A percentile compares a stretch with the other conserved stretches of the same genome.
Conservation (phyloP, 2,329 filamentous ascomycete species). For the Cercospora sesami region DNA sequence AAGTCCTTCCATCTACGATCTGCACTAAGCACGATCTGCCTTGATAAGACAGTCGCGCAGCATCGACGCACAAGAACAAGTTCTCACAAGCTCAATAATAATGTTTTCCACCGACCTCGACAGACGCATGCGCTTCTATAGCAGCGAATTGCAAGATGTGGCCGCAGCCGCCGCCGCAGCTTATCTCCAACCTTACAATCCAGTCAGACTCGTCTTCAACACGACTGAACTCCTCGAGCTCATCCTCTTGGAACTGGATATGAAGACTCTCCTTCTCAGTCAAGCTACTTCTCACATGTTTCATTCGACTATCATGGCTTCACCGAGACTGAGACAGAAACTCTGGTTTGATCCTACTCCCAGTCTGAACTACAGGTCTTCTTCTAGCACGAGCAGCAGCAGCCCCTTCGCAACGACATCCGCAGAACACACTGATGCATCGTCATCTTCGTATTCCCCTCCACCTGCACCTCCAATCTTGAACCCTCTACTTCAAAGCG, state of each 20-base stretch:
- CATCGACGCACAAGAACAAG: background rate
- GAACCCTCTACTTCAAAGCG: constrained; percentile 3
- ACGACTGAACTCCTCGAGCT: constrained; percentile 20
- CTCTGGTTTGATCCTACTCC: constrained; percentile 14
- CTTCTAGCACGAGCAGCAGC: background rate
- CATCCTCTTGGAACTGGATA: constrained; percentile 15
- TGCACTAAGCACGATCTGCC: background rate
- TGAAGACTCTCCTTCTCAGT: constrained; percentile 15
- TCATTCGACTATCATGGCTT: constrained; percentile 6
- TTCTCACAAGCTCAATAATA: background rate
- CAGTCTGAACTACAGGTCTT: background rate
- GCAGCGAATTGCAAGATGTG: background rate
- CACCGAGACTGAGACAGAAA: constrained; percentile 9
- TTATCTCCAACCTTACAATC: constrained; percentile 11
- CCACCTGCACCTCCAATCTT: background rate
- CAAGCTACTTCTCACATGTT: constrained; percentile 14
- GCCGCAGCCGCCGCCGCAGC: background rate
- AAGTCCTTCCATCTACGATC: background rate
- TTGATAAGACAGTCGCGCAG: background rate
- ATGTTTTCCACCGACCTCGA: constrained; percentile 13
- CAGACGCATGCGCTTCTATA: constrained; percentile 10
- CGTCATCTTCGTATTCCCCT: background rate
- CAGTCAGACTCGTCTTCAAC: constrained; percentile 16
- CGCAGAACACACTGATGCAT: background rate
- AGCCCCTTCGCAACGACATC: background rate